Base-by-base conservation (phyloP, 805 yeast genomes). In the Monosporozyma yasuniensis region DNA sequence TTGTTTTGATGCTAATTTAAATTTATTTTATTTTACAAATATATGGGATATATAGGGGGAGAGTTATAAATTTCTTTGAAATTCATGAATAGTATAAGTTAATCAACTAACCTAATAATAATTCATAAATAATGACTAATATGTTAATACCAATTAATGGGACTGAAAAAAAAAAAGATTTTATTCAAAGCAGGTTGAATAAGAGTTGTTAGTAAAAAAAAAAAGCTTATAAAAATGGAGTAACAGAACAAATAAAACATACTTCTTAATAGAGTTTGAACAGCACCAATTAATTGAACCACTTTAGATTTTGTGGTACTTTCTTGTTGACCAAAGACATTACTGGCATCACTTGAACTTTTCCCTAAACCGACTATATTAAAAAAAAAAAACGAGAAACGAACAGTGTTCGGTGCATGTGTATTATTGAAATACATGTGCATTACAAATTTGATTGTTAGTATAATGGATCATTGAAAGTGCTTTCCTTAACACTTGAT, bases 211-310 rank as follows among this genome's bases (percentile, higher is more conserved):
- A 35, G 39, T 35, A 19, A 7, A 27, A 19, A 28, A n/a, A 10
- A 23, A 18, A n/a, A 14, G 4, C 16, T 39, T 11, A 12, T 9
- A 21, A 14, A 19, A 19, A 18, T 19, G 9, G 2, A 10, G 3
- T 19, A 44, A 39, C 10, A 18, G 22, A 35, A 23, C n/a, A 38
- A 38, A 16, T 14, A 41, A 6, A 51, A 71, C 78, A 61, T 70
- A 74, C 78, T 77, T 59, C 95, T 74, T 72, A 84, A 73, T 50
- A 86, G 74, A 2, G 93, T 87, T 54, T 91, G 78, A 10, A 83
- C 78, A 6, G 95, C 89, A 34, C 83, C 74, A 39, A 86, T 83
- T 52, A 86, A 72, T 53, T 80, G 78, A 35, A 86, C 72, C 42
- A 84, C 66, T 56, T 82, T 78, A 5, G 77, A 66, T 61, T 80